phyloP scores from a whole-genome alignment of 805 yeast species.

The Wickerhamiella alocasiicola region DNA sequence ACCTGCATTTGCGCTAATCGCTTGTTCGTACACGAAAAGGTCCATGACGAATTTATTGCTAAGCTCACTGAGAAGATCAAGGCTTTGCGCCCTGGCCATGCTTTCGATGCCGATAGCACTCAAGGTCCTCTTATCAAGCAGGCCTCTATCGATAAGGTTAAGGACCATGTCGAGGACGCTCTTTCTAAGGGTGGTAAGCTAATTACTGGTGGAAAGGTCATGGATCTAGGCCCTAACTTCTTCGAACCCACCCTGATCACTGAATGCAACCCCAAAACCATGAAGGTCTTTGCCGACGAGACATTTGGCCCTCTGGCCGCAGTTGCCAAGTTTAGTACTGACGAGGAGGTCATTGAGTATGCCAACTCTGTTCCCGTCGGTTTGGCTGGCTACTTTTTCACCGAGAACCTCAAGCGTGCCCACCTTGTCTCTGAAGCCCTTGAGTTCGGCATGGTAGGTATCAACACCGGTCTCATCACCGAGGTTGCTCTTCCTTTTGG shows the following conservation, averaged over 20 bases:
- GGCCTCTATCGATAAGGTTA: conserved; percentile 49
- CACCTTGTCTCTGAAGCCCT: conserved; percentile 53
- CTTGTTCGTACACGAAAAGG: conserved; percentile 46
- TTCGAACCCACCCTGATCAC: conserved; percentile 56
- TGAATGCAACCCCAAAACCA: conserved; percentile 40
- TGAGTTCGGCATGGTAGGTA: conserved; percentile 73
- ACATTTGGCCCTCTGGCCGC: conserved; percentile 78
- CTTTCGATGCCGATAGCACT: conserved; percentile 43
- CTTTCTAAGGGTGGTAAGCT: conserved; percentile 50
- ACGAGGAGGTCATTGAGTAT: conserved; percentile 45
- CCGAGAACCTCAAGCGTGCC: conserved; percentile 41
- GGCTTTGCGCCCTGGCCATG: conserved; percentile 47
- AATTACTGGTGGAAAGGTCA: conserved; percentile 45
- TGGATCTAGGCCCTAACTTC: conserved; percentile 48
- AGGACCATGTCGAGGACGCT: conserved; percentile 54
- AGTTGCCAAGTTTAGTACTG: conserved; percentile 48
- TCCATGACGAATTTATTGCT: conserved; percentile 50
- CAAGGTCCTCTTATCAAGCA: conserved; percentile 68
- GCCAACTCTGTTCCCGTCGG: conserved; percentile 66
- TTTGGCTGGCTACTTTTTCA: conserved; percentile 63
- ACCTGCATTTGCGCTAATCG: conserved; percentile 75
- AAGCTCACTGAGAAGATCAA: conserved; percentile 37
- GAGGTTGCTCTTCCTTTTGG: conserved; percentile 44
- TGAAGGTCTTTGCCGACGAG: conserved; percentile 53
- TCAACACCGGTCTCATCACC: conserved; percentile 60